Conservation (phyloP, 2,329 filamentous ascomycete genomes). For the Claviceps africana region DNA sequence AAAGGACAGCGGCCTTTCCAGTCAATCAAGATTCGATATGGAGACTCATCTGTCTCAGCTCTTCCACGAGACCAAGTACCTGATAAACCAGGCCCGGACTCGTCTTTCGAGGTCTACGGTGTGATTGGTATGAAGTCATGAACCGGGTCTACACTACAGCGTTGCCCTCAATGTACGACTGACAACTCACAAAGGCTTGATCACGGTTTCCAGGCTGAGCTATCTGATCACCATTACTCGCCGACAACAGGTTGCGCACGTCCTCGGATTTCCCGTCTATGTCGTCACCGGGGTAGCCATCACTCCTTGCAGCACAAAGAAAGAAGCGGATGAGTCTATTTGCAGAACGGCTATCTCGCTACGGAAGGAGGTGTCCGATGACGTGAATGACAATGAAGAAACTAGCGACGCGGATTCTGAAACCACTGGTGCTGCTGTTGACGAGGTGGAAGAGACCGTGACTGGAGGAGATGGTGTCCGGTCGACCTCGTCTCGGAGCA, state of each 20-base stretch:
- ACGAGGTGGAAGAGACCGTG: conserved; percentile 31
- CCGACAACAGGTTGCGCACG: conserved; percentile 76
- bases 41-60: conserved; percentile 34
- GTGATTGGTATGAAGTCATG: conserved; percentile 35
- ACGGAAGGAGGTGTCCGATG: conserved; percentile 23
- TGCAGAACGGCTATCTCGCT: conserved; percentile 38
- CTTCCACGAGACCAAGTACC: conserved; percentile 30
- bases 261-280: conserved; percentile 71
- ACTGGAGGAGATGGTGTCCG: conserved; percentile 20
- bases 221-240: conserved; percentile 80
- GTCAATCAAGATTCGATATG: conserved; percentile 58
- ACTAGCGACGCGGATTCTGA: conserved; percentile 34
- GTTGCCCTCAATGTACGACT: conserved; percentile 1
- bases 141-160: conserved; percentile 10
- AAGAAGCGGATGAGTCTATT: conserved; percentile 62
- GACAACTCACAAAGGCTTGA: conserved; percentile 48
- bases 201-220: conserved; percentile 66
- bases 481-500: conserved; percentile 32
- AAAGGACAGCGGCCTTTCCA: conserved; percentile 42
- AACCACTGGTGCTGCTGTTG: conserved; percentile 18
- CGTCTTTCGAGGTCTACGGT: conserved; percentile 46
- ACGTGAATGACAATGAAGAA: conserved; percentile 28
- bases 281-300: conserved; percentile 78
- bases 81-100: conserved; percentile 29
- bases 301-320: conserved; percentile 69